Conservation (phyloP, 257 asterid genomes). For the Verbena officinalis region DNA sequence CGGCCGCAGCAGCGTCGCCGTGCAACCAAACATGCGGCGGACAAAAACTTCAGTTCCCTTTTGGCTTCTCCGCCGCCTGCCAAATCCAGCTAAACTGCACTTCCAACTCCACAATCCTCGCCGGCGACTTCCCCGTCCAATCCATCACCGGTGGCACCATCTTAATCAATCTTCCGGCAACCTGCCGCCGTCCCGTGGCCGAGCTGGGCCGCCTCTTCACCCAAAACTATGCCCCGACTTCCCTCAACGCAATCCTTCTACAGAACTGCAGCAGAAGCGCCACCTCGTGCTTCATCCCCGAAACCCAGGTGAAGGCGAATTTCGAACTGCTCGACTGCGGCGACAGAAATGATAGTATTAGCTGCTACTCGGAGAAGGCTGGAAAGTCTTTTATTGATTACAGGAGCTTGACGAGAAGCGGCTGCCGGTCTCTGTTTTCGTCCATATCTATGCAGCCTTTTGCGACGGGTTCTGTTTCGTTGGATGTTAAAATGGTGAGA, state of each 20-base stretch:
- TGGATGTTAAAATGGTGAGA: constrained; percentile 54
- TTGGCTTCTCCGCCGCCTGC: constrained; percentile 63
- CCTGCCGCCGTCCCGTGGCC: constrained; percentile 53
- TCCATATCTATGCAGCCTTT: constrained; percentile 51
- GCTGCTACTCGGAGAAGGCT: constrained; percentile 59
- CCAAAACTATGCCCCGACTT: constrained; percentile 57
- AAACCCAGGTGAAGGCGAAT: constrained; percentile 51
- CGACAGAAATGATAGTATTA: constrained; percentile 36
- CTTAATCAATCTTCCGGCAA: constrained; percentile 42
- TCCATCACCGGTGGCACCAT: constrained; percentile 36
- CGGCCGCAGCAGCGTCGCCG: constrained; percentile 10
- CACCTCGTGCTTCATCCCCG: constrained; percentile 54
- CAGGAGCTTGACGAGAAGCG: constrained; percentile 29
- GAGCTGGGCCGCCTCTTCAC: constrained; percentile 45
- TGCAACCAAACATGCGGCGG: constrained; percentile 55
- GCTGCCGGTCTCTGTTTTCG: constrained; percentile 53
- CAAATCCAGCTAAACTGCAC: constrained; percentile 56
- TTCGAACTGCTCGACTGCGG: constrained; percentile 59
- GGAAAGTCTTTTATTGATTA: constrained; percentile 39
- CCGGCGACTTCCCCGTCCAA: constrained; percentile 39
- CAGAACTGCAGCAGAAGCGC: constrained; percentile 41
- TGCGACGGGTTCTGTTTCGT: constrained; percentile 44
- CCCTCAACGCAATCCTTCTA: constrained; percentile 54
- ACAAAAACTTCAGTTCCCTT: constrained; percentile 42
- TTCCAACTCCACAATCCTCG: constrained; percentile 40